A percentile compares a stretch with the other conserved stretches of the same genome.
These are phyloP conservation scores for Macrophomina pseudophaseolina DNA, from an alignment of 2,329 filamentous ascomycete species.

Conservation along the genomic window DNA sequence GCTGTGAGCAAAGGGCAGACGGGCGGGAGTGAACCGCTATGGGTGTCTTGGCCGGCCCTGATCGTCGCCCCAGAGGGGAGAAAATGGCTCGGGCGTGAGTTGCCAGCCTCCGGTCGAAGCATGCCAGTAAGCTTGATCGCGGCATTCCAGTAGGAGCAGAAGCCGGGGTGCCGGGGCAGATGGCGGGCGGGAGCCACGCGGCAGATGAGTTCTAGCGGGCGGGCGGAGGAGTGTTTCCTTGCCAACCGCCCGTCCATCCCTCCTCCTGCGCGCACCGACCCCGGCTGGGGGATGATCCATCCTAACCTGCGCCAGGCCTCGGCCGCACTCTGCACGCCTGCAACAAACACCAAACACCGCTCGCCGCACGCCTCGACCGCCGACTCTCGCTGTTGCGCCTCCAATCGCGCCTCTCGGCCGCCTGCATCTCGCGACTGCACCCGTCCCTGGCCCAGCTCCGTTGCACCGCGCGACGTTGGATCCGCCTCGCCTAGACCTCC, in stretches of 20 bases:
- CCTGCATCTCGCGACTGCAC: background rate
- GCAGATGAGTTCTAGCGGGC: background rate
- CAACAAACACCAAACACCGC: slow-evolving; percentile 10
- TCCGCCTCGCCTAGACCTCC: slow-evolving; percentile 20
- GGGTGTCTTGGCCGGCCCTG: background rate
- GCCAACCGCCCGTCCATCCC: background rate
- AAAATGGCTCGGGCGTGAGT: background rate
- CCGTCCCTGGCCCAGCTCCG: background rate
- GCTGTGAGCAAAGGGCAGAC: background rate
- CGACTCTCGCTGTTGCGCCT: background rate
- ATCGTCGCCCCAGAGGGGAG: background rate
- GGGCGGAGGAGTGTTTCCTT: slow-evolving; percentile 2
- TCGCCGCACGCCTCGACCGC: background rate
- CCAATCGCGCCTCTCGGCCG: background rate
- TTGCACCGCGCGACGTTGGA: background rate
- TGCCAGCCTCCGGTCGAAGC: background rate
- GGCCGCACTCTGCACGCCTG: slow-evolving; percentile 3
- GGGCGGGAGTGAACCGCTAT: background rate
- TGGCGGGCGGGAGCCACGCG: slow-evolving; percentile 2
- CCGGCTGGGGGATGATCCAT: background rate
- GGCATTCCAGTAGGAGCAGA: background rate
- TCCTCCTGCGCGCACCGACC: background rate
- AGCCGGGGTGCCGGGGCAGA: background rate
- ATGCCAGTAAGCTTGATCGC: slow-evolving; percentile 4
- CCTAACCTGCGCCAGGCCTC: background rate